Base-by-base conservation (phyloP, 345 rosid genomes). In the Salix viminalis region DNA sequence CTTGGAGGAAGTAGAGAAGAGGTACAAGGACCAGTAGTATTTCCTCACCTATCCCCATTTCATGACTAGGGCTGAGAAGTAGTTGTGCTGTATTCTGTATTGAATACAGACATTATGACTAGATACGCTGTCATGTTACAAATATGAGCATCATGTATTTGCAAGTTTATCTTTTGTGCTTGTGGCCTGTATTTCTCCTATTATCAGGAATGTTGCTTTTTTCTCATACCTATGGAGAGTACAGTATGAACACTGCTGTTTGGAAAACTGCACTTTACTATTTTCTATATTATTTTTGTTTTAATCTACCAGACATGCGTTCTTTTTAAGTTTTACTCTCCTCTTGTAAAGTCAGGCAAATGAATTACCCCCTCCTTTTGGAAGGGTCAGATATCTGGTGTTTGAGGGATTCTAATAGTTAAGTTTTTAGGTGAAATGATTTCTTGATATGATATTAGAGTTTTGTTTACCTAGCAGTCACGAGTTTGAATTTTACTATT, bases 1-100 rank as follows among this genome's bases (percentile, higher is more conserved):
- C 77, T 85, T 94, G 86, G 98, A 92, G 90, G 90, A 86, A 84
- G 66, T 90, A 44, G 96, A 91, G 88, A 92, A 90, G 90, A 87
- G 87, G 80, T 85, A 68, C 89, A 91, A 94, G 89, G 79, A 84
- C 24, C 69, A 87, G 85, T 94, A 90, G 84, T 28, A 32, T 37
- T 44, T 60, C 30, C 23, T 37, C 65, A 6, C 26, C 54, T 12
- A 8, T 42, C 42, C 44, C 8, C 72, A 44, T 76, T 70, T 37
- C 21, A 60, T 14, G 23, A 34, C 62, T 75, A 39, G 44, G 24
- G 48, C 56, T 64, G 52, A 69, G 26, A 24, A 72, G n/a, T 42
- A 74, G 44, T n/a, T 44, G 14, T 74, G 28, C 24, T 74, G 21
- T 74, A 2, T 39, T 65, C 50, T 24, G 41, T 68, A 16, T 26